Evolutionary conservation across 1,284 basidiomycete genomes (phyloP), one percentile per base, ranked within the genome.

Genomic region (Moesziomyces sp.): DNA sequence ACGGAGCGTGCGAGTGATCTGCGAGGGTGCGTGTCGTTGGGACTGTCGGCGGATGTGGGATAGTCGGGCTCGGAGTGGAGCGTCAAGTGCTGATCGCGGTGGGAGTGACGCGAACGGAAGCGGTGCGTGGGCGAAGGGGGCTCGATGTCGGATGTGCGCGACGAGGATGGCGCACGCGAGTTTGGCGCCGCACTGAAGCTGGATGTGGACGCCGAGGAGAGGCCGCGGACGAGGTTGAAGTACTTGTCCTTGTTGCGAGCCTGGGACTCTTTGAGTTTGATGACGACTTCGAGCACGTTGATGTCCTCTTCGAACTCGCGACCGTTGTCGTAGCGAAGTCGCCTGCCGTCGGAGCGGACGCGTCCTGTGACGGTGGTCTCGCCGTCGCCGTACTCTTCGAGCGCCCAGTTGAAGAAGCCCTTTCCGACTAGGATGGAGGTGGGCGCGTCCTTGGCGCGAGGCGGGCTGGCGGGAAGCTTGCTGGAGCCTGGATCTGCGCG

Each of bases 341-440:
- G 54, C 24, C 61, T 52, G 26, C 72, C 58, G 45, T 80, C 80
- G 30, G 66, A 66, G 30, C 78, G 67, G 40, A 83, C 74, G 23
- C 73, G 74, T n/a, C 82, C 82, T 1, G 74, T 77, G 51, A 83
- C 78, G 24, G 66, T 57, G 19, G 79, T 75, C 6, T 78, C 67
- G n/a, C 82, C 82, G 9, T 83, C 77, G 18, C 81, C 82, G 5
- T 78, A 53, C 60, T 83, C 81, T 16, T 79, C 76, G 7, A 83
- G 53, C 1, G 67, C 77, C 66, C 78, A 76, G 46, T 76, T 72
- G 60, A 82, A 78, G 55, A 78, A 81, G 46, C 80, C 80, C 49
- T 82, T 83, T 45, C 82, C 82, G 30, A 80, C 80, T 16, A 82
- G 58, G 50, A 82, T 73, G 42, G 69, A 59, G 30, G 68, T 58